phyloP scores from a whole-genome alignment of 2,329 filamentous ascomycete species.

The Raffaelea deltoideospora region DNA sequence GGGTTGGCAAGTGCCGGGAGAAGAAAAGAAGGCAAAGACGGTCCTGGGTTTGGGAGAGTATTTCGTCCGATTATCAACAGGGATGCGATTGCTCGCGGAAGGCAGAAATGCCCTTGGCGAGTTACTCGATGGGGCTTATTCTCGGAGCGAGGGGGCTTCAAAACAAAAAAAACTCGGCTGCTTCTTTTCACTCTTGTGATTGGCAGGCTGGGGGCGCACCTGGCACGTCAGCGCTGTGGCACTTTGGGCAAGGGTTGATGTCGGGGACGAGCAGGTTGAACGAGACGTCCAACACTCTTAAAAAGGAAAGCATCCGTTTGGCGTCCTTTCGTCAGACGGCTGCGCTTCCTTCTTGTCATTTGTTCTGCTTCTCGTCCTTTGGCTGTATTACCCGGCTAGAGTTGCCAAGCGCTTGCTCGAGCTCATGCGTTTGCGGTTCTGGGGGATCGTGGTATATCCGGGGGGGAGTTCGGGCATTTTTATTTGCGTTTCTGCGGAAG shows the following conservation, averaged over 20 bases:
- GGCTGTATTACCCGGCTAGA: not conserved
- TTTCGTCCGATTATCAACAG: slow-evolving; percentile 89
- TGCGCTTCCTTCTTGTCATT: slow-evolving; percentile 2
- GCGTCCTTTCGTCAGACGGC: not conserved
- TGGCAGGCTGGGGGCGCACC: not conserved
- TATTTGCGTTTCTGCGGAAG: slow-evolving; percentile 10
- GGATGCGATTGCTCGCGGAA: slow-evolving; percentile 84
- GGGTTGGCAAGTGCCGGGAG: slow-evolving; percentile 2
- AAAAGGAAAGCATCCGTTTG: not conserved
- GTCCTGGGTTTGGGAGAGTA: slow-evolving; percentile 36
- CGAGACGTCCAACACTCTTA: not conserved
- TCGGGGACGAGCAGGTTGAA: no score
- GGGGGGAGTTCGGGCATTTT: no score
- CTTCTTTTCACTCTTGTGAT: not conserved
- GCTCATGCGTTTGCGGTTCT: not conserved
- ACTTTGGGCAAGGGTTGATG: no score
- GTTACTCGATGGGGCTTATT: slow-evolving; percentile 99
- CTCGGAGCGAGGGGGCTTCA: slow-evolving; percentile 79
- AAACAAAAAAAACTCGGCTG: no score
- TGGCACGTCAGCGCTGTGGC: no score
- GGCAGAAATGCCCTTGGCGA: slow-evolving; percentile 22
- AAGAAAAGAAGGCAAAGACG: slow-evolving; percentile 18
- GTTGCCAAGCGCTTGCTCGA: not conserved
- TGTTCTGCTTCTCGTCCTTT: not conserved
- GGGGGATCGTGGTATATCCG: slow-evolving; percentile 6